Evolutionary conservation across 768 basidiomycete genomes (phyloP), one percentile per base, ranked within the genome.

Genomic region (Russula emetica): DNA sequence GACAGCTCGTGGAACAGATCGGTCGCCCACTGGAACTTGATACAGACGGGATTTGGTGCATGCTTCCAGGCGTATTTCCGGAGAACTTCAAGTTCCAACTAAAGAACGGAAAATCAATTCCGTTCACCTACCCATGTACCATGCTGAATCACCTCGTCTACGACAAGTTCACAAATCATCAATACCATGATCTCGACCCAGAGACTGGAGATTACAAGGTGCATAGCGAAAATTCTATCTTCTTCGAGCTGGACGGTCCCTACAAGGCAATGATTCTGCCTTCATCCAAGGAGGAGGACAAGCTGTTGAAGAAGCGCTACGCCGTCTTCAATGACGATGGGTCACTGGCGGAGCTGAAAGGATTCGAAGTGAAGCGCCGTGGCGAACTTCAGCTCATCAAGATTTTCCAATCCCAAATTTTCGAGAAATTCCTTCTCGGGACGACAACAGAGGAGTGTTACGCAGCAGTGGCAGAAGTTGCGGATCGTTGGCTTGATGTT

Each of bases 11-110:
- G 24, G 97, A 99, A 70, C 93, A 97, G 76, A 94, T 99, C 60
- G 97, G 97, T 3, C 86, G 97, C 9, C 97, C 97, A 1, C 85
- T 99, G 57, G 97, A 99, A 72, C 77, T 99, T 69, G 97, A 99
- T 74, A 99, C 97, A 16, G 97, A 99, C 75, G 96, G 97, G 67
- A 99, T 99, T 68, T 98, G 97, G 97, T 99, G 97, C 76, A 99
- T 99, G 97, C 85, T 98, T 26, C 97, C 97, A 5, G 94, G 92
- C 3, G 85, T 94, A 14, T 99, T 99, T 75, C 97, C 97, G 2
- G 97, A 98, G 76, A 92, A 97, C 75, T 98, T 98, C 85, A 88
- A 87, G 74, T 98, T 98, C 82, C 87, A 94, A 72, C 81, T 98
- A 63, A 78, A 79, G 51, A 88, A 83, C 69, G 96, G 97, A 63